Base-by-base conservation (phyloP, 2,329 filamentous ascomycete genomes). In the Cladosporium halotolerans region DNA sequence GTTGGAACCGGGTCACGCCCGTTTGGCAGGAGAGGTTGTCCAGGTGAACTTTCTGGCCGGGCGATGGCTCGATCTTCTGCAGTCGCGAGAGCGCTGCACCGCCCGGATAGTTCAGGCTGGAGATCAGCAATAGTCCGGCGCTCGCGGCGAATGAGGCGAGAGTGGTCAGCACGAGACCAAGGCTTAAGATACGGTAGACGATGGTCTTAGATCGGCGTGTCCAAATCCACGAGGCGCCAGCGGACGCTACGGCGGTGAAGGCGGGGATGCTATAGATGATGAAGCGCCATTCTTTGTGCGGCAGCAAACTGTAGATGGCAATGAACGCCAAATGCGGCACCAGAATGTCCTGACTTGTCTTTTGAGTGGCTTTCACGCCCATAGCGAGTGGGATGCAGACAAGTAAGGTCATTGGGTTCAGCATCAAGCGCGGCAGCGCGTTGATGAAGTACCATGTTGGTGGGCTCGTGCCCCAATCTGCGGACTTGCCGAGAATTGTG, bases 221-320 rank as follows among this genome's bases (percentile, higher is more conserved):
- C 67, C 66, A 70, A 58, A 95, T 73, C 69, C 83, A 85, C 53
- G 82, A 80, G 11, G 89, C 88, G 16, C 84, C 85, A 4, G 89
- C 77, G 3, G 89, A 84, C 0, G 89, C 85, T 2, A 85, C 80
- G 9, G 85, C 86, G 0, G 91, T 96, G 31, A 97, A 74, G 0
- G 85, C 78, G 0, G 93, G 93, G 19, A 95, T 78, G 49, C 83
- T 79, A 72, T 97, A 97, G 63, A 97, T 83, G 61, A 99, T 85
- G 75, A 99, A 99, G 14, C 93, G 87, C 68, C 90, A 87, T 73
- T 99, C 93, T 68, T 99, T 99, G 74, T 99, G 93, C 0, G 92
- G 91, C 57, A 96, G 86, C 47, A 89, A 63, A 58, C 89, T 96
- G 75, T 96, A 97, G 41, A 95, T 70, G 4, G 79, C 79, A 16